These are phyloP conservation scores for Podospora pseudoanserina DNA, from an alignment of 495 filamentous ascomycete genomes.

Conservation along the genomic window DNA sequence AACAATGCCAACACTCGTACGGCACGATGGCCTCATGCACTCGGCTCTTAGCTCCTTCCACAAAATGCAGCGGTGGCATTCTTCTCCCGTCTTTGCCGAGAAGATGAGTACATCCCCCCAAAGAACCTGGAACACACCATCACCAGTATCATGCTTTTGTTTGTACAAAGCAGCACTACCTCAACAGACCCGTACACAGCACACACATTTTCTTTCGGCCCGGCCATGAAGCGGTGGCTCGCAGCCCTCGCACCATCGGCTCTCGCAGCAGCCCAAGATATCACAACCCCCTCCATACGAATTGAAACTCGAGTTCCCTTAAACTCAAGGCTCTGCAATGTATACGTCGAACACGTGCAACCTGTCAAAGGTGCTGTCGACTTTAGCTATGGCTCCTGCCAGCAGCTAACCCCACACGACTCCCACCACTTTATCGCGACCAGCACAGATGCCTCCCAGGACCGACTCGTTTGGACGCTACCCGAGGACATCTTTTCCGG, in stretches of 20 bases:
- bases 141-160: not conserved
- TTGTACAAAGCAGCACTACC: not conserved
- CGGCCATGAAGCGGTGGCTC: constrained; percentile 9
- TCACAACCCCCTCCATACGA: constrained; percentile 27
- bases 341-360: constrained; percentile 35
- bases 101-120: not conserved
- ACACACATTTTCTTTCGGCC: not conserved
- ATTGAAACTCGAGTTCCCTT: constrained; percentile 33
- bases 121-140: not conserved
- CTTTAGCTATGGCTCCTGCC: constrained; percentile 42
- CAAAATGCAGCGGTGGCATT: not conserved
- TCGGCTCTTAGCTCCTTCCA: not conserved
- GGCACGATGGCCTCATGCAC: not conserved
- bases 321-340: constrained; percentile 42
- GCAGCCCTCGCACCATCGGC: not conserved
- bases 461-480: constrained; percentile 51
- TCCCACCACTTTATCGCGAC: constrained; percentile 32
- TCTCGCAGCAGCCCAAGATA: not conserved
- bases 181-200: not conserved
- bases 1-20: not conserved
- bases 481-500: constrained; percentile 38
- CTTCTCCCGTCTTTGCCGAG: not conserved
- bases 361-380: constrained; percentile 25
- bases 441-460: constrained; percentile 17
- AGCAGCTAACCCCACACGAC: constrained; percentile 12